These are phyloP conservation scores for Salvia splendens DNA, from an alignment of 257 asterid genomes.

Conservation along the genomic window DNA sequence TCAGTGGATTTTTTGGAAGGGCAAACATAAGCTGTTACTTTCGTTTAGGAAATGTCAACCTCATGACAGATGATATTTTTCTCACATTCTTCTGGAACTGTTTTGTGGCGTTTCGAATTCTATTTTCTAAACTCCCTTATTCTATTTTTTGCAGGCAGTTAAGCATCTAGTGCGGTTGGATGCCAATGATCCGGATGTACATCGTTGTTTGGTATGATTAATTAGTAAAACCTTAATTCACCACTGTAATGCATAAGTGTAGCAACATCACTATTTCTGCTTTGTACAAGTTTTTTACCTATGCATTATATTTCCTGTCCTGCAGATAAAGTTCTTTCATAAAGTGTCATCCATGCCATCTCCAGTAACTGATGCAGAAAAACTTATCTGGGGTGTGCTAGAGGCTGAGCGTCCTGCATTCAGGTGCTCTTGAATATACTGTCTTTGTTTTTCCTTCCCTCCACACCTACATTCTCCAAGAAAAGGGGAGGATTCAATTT, in stretches of 20 bases:
- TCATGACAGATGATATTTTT: neutral
- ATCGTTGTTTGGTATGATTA: conserved; percentile 80
- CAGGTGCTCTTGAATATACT: conserved; percentile 49
- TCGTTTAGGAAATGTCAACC: conserved; percentile 8
- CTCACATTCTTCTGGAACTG: conserved; percentile 18
- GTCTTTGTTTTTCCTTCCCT: neutral
- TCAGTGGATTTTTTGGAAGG: neutral
- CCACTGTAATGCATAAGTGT: conserved; percentile 12
- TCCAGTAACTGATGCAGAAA: conserved; percentile 73
- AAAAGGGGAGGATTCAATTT: neutral
- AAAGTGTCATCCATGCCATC: conserved; percentile 70
- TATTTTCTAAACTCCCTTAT: conserved; percentile 19
- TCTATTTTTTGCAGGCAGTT: conserved; percentile 63
- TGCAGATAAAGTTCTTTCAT: conserved; percentile 80
- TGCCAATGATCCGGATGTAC: conserved; percentile 74
- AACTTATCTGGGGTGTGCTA: conserved; percentile 74
- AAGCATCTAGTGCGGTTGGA: conserved; percentile 80
- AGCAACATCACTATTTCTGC: neutral
- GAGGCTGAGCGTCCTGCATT: conserved; percentile 77
- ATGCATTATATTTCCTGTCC: conserved; percentile 13
- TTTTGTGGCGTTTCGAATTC: neutral
- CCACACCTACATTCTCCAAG: neutral
- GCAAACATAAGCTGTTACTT: neutral
- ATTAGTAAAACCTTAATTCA: conserved; percentile 11
- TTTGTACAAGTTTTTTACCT: neutral